Percentiles rank a stretch among this genome's conserved stretches.
Conservation (phyloP, 2,329 filamentous ascomycete genomes). For the Cyphellophora europaea region DNA sequence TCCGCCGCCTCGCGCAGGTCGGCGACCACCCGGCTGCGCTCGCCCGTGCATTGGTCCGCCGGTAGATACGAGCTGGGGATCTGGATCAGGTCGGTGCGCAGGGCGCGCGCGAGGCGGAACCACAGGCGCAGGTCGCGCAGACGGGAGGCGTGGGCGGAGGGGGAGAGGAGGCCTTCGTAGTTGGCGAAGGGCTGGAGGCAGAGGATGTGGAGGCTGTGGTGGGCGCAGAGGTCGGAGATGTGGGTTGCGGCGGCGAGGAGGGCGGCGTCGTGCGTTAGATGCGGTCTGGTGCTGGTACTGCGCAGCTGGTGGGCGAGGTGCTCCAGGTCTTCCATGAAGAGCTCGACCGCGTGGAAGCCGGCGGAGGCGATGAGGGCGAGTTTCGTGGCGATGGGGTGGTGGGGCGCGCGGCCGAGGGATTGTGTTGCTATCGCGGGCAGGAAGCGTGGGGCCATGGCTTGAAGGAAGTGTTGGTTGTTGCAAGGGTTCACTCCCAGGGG, state of each 20-base stretch:
- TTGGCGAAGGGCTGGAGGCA: constrained; percentile 55
- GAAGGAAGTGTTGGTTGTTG: no score
- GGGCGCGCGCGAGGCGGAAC: constrained; percentile 55
- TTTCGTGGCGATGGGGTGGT: constrained; percentile 59
- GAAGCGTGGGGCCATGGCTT: constrained; percentile 14
- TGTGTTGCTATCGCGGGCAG: constrained; percentile 62
- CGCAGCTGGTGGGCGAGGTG: constrained; percentile 39
- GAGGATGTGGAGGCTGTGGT: constrained; percentile 10
- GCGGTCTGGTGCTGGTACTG: constrained; percentile 4
- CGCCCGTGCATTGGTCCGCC: constrained; percentile 33
- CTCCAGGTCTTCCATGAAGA: constrained; percentile 69
- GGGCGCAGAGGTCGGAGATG: constrained; percentile 11
- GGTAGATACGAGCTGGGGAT: constrained; percentile 54
- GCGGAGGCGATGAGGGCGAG: constrained; percentile 57
- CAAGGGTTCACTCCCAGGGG: no score
- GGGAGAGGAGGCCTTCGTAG: constrained; percentile 64
- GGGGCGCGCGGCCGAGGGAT: constrained; percentile 64
- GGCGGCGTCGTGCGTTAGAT: constrained; percentile 6
- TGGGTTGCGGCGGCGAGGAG: constrained; percentile 12
- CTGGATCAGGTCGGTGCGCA: constrained; percentile 63
- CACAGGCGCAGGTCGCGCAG: constrained; percentile 58
- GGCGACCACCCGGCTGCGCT: constrained; percentile 33
- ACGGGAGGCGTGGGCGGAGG: constrained; percentile 45
- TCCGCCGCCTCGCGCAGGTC: constrained; percentile 37
- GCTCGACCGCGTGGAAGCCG: constrained; percentile 61